phyloP scores from a whole-genome alignment of 2,329 filamentous ascomycete species.

The Drechslera avenae region DNA sequence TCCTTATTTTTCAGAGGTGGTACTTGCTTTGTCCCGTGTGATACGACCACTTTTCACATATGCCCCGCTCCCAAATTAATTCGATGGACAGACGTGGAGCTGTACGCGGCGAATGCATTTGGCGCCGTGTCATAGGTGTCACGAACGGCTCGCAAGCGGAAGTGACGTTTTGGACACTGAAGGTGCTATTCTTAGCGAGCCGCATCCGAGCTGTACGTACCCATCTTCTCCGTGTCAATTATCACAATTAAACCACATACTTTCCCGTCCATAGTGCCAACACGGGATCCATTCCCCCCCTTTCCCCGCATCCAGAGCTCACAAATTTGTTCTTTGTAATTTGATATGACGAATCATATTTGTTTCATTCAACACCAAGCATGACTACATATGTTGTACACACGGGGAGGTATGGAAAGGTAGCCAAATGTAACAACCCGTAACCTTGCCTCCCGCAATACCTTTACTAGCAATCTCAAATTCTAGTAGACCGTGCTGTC shows the following conservation, averaged over 20 bases:
- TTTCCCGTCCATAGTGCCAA: neutral
- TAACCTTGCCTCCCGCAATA: constrained; percentile 4
- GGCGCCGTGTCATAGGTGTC: too few relatives aligned
- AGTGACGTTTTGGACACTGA: too few relatives aligned
- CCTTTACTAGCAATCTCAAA: neutral
- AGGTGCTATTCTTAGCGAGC: too few relatives aligned
- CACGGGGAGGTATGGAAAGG: neutral
- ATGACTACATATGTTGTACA: neutral
- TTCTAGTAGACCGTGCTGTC: neutral
- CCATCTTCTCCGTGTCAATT: constrained; percentile 2
- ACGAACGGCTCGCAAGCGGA: too few relatives aligned
- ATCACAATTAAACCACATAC: neutral
- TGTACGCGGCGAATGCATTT: too few relatives aligned
- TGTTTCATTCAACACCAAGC: too few relatives aligned
- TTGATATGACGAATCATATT: neutral
- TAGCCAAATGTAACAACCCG: constrained; percentile 3
- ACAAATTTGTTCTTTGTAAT: neutral
- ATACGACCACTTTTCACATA: too few relatives aligned
- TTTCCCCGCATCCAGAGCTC: too few relatives aligned
- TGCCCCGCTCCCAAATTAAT: too few relatives aligned
- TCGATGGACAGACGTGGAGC: too few relatives aligned
- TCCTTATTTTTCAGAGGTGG: too few relatives aligned
- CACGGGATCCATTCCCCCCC: neutral
- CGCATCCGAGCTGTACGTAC: constrained; percentile 8
- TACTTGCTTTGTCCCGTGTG: too few relatives aligned